Percentiles rank a stretch among this genome's conserved stretches.
Evolutionary conservation across 2,329 filamentous ascomycete species (phyloP).

Genomic region (Tolypocladium nubicola): DNA sequence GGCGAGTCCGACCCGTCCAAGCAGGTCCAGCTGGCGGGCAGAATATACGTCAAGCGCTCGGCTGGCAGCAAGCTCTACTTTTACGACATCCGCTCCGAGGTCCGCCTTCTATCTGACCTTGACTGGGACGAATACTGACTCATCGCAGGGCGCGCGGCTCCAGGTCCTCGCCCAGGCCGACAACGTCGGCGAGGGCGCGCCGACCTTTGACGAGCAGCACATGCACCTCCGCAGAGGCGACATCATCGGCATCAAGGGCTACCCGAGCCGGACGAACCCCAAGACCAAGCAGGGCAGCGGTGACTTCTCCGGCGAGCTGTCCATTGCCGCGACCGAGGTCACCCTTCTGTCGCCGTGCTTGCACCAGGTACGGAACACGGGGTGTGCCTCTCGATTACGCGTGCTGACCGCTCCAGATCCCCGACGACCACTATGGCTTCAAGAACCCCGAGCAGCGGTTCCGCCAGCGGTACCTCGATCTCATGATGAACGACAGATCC

Average conservation of each 20-base stretch:
- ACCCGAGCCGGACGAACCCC: constrained; percentile 58
- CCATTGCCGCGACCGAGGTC: constrained; percentile 83
- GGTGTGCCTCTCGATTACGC: too few species aligned
- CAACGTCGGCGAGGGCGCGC: constrained; percentile 54
- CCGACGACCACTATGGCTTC: constrained; percentile 86
- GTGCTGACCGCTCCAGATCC: constrained; percentile 38
- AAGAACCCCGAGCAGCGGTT: constrained; percentile 91
- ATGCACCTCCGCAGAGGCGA: constrained; percentile 83
- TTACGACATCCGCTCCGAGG: constrained; percentile 53
- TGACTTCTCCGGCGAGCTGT: constrained; percentile 62
- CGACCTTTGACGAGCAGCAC: constrained; percentile 77
- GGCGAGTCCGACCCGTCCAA: constrained; percentile 73
- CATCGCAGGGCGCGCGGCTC: constrained; percentile 48
- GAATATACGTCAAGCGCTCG: constrained; percentile 81
- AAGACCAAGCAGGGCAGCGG: constrained; percentile 80
- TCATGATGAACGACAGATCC: constrained; percentile 90
- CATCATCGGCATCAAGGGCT: constrained; percentile 52
- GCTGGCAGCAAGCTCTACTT: constrained; percentile 81
- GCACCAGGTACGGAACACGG: constrained; percentile 41
- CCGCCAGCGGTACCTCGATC: constrained; percentile 86
- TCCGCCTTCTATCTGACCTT: constrained; percentile 3
- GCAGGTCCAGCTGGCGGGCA: constrained; percentile 66
- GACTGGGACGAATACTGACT: background rate
- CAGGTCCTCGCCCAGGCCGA: constrained; percentile 91
- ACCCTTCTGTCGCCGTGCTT: constrained; percentile 82